Base-by-base conservation (phyloP, 1,284 basidiomycete species). In the Austroboletus novae-zelandiae region DNA sequence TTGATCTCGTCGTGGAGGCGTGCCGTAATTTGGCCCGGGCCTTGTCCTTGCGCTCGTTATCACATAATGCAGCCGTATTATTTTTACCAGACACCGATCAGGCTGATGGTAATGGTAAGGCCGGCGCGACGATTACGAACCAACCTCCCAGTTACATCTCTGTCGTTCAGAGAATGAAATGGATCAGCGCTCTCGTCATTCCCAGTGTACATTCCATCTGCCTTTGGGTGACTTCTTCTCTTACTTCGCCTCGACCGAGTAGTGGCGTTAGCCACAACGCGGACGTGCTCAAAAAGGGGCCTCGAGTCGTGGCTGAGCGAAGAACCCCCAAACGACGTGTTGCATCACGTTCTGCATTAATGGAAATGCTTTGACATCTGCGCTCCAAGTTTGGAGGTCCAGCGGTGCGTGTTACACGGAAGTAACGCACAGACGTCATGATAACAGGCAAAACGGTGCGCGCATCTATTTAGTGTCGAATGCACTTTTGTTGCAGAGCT, bases 111-210 rank as follows among this genome's bases (percentile, higher is more conserved):
- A n/a, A 36, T 36, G 14, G 6, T 36, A 15, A 36, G 11, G 10
- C 5, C 15, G 32, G 8, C 31, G 31, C 32, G 15, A 34, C 15
- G 32, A 34, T 34, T 14, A 34, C 15, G 17, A 20, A 15, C 15
- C 5, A n/a, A 11, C 15, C 40, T 48, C 34, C 25, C 23, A 31
- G 37, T 29, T 15, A 29, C 32, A 49, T 57, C 40, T 42, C 44
- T 32, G 34, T 29, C 9, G 13, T 9, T 3, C 31, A 32, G 31
- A 32, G 31, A 32, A 32, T 32, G 1, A 15, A 40, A 39, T 31
- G 20, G 17, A 41, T 35, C 39, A 32, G 3, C 15, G 1, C 11
- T 42, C 11, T 42, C 17, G 32, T 31, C 20, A 25, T 25, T 15
- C 17, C 1, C 9, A 31, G 34, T 42, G 34, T 9, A 17, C 31